These are phyloP conservation scores for Tolypocladium endophyticum DNA, from an alignment of 2,329 filamentous ascomycete species.

Conservation along the genomic window DNA sequence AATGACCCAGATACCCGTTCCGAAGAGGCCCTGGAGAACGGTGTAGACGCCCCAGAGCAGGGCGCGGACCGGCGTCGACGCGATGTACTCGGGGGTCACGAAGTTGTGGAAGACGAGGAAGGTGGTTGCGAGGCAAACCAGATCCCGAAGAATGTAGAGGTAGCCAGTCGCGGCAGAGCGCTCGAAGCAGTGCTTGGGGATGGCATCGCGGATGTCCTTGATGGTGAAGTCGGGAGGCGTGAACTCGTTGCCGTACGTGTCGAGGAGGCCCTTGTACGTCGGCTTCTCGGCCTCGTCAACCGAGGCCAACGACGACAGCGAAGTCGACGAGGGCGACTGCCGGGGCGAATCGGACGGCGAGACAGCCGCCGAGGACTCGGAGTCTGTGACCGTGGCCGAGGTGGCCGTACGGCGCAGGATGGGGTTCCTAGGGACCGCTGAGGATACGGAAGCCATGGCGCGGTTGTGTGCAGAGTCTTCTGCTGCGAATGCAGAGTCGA, in stretches of 20 bases:
- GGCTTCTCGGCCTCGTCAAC: conserved; percentile 34
- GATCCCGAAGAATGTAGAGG: conserved; percentile 75
- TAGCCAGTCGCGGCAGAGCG: conserved; percentile 68
- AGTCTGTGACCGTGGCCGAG: conserved; percentile 35
- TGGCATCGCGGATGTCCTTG: conserved; percentile 94
- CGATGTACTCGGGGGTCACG: conserved; percentile 74
- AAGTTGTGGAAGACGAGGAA: conserved; percentile 87
- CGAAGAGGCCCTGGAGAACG: conserved; percentile 82
- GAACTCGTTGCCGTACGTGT: conserved; percentile 94
- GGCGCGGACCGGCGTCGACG: conserved; percentile 55
- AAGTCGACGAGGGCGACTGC: conserved; percentile 70
- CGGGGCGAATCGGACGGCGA: conserved; percentile 51
- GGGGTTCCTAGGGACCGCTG: conserved; percentile 30
- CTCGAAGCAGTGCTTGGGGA: conserved; percentile 94
- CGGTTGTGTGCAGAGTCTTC: neutral
- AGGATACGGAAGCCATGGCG: conserved; percentile 37
- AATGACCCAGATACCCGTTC: conserved; percentile 89
- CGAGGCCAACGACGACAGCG: conserved; percentile 79
- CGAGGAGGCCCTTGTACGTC: conserved; percentile 58
- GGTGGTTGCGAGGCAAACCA: conserved; percentile 59
- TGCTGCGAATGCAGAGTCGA: neutral
- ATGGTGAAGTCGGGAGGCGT: conserved; percentile 91
- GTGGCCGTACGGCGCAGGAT: conserved; percentile 38
- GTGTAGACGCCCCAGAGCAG: conserved; percentile 58
- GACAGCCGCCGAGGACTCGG: conserved; percentile 44